Evolutionary conservation across 257 asterid genomes (phyloP), one percentile per base, ranked within the genome.

Genomic region (Verbena officinalis): DNA sequence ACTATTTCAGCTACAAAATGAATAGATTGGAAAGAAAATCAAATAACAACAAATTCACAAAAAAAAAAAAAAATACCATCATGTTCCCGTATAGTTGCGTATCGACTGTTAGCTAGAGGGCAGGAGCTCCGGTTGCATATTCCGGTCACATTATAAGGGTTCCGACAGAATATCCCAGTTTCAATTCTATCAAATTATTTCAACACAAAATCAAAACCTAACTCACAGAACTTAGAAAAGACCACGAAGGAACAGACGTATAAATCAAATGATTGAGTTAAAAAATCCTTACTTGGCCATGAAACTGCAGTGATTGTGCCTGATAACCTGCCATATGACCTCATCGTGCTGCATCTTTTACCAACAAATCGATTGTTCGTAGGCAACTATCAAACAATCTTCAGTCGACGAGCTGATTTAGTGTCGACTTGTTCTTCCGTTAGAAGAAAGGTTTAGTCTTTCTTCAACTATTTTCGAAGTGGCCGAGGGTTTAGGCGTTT

Each of bases 271-370:
- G 2, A 36, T 14, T 13, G 14, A 4, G 3, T 15, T 10, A 30
- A 31, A 16, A 17, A 51, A 21, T 23, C 50, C 56, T 81, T 71
- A 94, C 98, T 91, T 94, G 67, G 96, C 88, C 98, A 94, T 90
- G 78, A 86, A 94, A 76, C 99, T 94, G 88, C 99, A 94, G 69
- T 94, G 99, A 0, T 88, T 94, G 91, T 94, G 99, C 60, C 98
- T 75, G 81, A 94, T 94, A 74, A 94, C 96, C 66, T 94, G 98
- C 99, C 99, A 94, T 69, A 94, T 90, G 67, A 88, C 96, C 82
- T 94, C 98, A 77, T 94, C 99, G 74, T 94, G 99, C 89, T 87
- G 96, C 99, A 90, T 94, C 65, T 76, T 83, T 64, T 0, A 45
- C 69, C 40, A 46, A 48, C 45, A 1, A 55, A 58, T 23, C 33